phyloP scores from a whole-genome alignment of 2,329 filamentous ascomycete species.

The Penicillium rolfsii region DNA sequence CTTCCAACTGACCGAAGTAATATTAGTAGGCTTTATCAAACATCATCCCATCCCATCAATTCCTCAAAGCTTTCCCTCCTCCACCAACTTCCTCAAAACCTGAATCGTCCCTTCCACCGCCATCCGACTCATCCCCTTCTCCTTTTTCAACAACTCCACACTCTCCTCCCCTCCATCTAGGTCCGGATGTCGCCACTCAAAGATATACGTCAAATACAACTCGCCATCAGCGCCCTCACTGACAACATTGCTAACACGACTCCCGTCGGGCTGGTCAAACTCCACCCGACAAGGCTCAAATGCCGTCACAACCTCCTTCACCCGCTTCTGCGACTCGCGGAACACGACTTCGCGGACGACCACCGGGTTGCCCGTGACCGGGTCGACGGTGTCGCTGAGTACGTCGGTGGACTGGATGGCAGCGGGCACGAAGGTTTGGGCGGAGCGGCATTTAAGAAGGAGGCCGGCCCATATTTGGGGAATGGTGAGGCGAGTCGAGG shows the following conservation, averaged over 20 bases:
- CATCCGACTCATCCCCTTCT: constrained; percentile 26
- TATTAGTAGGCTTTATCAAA: too few relatives aligned
- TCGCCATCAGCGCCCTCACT: constrained; percentile 38
- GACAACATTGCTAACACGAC: constrained; percentile 33
- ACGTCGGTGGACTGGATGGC: constrained; percentile 36
- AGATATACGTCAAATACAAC: constrained; percentile 47
- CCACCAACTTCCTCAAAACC: constrained; percentile 23
- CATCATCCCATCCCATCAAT: too few relatives aligned
- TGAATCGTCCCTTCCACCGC: constrained; percentile 30
- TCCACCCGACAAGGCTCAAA: constrained; percentile 33
- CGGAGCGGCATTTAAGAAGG: constrained; percentile 33
- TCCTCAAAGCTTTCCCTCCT: constrained; percentile 23
- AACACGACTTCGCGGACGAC: constrained; percentile 37
- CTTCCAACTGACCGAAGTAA: too few relatives aligned
- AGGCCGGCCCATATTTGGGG: constrained; percentile 44
- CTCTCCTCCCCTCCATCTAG: constrained; percentile 20
- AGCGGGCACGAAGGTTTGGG: constrained; percentile 36
- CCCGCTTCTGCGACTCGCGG: constrained; percentile 28
- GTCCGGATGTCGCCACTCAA: constrained; percentile 45
- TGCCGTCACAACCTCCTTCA: constrained; percentile 33
- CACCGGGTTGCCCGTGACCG: constrained; percentile 29
- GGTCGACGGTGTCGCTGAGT: constrained; percentile 29
- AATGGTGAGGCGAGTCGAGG: constrained; percentile 33
- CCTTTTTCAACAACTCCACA: constrained; percentile 19
- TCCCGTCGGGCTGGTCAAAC: constrained; percentile 34